Percentiles rank a stretch among this genome's conserved stretches.
phyloP scores from a whole-genome alignment of 1,284 basidiomycete species.

The Cerioporus squamosus region DNA sequence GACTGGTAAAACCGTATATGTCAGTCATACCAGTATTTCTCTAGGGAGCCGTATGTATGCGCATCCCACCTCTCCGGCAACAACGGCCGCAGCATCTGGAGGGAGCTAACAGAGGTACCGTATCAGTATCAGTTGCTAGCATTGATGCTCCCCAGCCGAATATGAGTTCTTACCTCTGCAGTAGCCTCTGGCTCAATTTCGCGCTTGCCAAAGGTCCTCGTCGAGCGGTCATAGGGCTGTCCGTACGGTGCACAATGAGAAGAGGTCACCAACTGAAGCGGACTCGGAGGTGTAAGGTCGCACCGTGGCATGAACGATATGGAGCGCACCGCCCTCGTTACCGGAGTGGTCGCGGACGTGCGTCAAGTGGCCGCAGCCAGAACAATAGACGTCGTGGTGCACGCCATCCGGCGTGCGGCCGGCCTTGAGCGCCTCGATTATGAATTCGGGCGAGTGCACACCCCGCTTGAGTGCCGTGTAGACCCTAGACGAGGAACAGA shows the following conservation, averaged over 20 bases:
- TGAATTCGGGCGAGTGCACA: slow-evolving; percentile 19
- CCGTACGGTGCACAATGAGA: too few species aligned
- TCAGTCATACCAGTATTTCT: too few species aligned
- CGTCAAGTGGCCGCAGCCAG: slow-evolving; percentile 23
- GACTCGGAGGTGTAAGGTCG: not conserved
- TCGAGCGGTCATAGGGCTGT: slow-evolving; percentile 9
- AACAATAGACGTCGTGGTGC: slow-evolving; percentile 22
- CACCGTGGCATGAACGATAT: slow-evolving; percentile 9
- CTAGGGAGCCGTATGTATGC: too few species aligned
- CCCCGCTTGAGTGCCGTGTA: slow-evolving; percentile 19
- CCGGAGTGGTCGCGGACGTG: slow-evolving; percentile 20
- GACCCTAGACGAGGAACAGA: not conserved
- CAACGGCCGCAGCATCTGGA: too few species aligned
- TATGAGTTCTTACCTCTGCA: too few species aligned
- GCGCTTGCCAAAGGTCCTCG: slow-evolving; percentile 2
- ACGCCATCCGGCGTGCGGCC: slow-evolving; percentile 11
- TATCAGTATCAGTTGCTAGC: too few species aligned
- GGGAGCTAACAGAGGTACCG: too few species aligned
- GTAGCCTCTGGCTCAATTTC: too few species aligned
- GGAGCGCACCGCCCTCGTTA: slow-evolving; percentile 8
- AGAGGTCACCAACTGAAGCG: not conserved
- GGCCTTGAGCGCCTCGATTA: slow-evolving; percentile 17
- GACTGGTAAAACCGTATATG: too few species aligned
- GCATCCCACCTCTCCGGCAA: too few species aligned
- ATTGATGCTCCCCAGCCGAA: too few species aligned